Percentiles rank a stretch among this genome's conserved stretches.
phyloP scores from a whole-genome alignment of 1,284 basidiomycete genomes.

The Ceratobasidium sp. region DNA sequence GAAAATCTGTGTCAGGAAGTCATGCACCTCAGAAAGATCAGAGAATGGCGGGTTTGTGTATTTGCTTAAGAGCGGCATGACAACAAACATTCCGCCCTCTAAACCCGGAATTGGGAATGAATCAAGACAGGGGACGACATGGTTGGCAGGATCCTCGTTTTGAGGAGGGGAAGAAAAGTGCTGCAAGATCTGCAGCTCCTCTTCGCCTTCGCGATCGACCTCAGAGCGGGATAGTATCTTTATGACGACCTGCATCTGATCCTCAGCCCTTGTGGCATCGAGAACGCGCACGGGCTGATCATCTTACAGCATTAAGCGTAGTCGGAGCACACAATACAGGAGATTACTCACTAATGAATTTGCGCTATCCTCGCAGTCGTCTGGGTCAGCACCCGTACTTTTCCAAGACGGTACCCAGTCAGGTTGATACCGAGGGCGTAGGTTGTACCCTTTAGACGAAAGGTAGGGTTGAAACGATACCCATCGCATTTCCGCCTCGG shows the following conservation, averaged over 20 bases:
- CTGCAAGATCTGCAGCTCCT: not conserved
- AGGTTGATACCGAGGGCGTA: slow-evolving; percentile 8
- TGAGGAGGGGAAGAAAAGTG: not conserved
- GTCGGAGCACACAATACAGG: too few relatives aligned
- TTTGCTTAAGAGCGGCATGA: slow-evolving; percentile 23
- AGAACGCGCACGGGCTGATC: slow-evolving; percentile 10
- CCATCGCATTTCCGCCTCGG: slow-evolving; percentile 16
- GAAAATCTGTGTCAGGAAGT: slow-evolving; percentile 5
- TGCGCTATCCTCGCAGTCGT: slow-evolving; percentile 17
- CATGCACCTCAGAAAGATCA: not conserved
- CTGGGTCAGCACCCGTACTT: not conserved
- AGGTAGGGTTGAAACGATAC: slow-evolving; percentile 16
- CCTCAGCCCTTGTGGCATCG: not conserved
- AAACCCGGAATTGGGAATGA: not conserved
- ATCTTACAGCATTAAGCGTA: too few relatives aligned
- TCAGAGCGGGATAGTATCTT: slow-evolving; percentile 1
- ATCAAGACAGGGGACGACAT: slow-evolving; percentile 1
- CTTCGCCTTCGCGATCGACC: not conserved
- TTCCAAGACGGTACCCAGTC: slow-evolving; percentile 20
- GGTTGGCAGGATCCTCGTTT: not conserved
- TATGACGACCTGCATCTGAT: slow-evolving; percentile 2
- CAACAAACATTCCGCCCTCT: not conserved
- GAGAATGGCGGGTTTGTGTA: not conserved
- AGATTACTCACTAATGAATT: not conserved
- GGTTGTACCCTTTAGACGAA: not conserved